Evolutionary conservation across 2,329 filamentous ascomycete genomes (phyloP), one percentile per base, ranked within the genome.

Genomic region (Helminthosporium solani): DNA sequence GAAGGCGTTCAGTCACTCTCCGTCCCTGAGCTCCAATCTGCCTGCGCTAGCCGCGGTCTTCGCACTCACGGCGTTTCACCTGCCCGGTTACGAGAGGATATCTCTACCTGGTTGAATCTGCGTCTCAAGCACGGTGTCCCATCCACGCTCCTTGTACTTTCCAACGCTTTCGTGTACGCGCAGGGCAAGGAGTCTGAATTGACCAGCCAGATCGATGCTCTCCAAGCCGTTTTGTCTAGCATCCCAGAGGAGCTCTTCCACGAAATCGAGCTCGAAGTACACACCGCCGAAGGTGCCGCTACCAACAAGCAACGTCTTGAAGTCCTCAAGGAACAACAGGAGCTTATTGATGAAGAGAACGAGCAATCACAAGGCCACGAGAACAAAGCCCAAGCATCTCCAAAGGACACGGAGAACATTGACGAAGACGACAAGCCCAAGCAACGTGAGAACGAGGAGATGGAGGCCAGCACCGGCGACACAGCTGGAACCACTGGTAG

Each of bases 271-370:
- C 86, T 99, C 25, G 94, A 99, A 75, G 90, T 99, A 8, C 90
- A 96, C 79, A 95, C 86, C 51, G 91, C 92, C 39, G 94, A 99
- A 75, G 94, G 94, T 51, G 92, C 91, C 9, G 94, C 94, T 19
- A 99, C 94, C 56, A 99, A 99, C 82, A 96, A 95, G 81, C 94
- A 97, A 78, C 87, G 94, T 70, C 86, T 99, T 33, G 94, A 99
- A 77, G 94, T 99, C 14, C 81, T 99, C 67, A 95, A 90, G 81
- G 94, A 99, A 77, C 94, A 99, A 77, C 88, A 99, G 71, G 94
- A 96, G 70, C 83, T 99, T 53, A 99, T 99, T 47, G 86, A 96
- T 54, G 94, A 99, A 68, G 94, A 99, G 78, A 95, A 92, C 54
- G 83, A 94, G 76, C 92, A 99, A 75, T 88, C 88, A 63, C 82